Conservation (phyloP, 495 filamentous ascomycete genomes). For the Tuber calosporum region DNA sequence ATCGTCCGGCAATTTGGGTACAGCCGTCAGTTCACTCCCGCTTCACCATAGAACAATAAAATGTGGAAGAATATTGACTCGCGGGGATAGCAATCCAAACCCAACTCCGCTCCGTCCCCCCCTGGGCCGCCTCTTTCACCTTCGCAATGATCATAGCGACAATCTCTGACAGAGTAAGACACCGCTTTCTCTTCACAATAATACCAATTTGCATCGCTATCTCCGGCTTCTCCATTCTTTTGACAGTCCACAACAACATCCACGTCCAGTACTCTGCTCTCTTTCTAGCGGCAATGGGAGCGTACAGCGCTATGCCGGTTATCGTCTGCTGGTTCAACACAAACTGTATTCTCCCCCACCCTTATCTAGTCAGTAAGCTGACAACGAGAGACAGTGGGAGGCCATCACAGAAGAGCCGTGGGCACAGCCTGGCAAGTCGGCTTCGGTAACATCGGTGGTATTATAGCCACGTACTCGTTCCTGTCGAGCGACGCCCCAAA, state of each 20-base stretch:
- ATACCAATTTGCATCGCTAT: slow-evolving; percentile 59
- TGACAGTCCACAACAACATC: slow-evolving; percentile 56
- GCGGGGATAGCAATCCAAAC: slow-evolving; percentile 55
- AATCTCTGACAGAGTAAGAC: slow-evolving; percentile 59
- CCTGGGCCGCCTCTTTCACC: slow-evolving; percentile 69
- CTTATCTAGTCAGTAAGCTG: background rate
- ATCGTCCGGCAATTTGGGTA: slow-evolving; percentile 66
- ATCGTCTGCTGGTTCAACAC: slow-evolving; percentile 91
- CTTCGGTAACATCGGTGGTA: slow-evolving; percentile 91
- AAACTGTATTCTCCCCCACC: slow-evolving; percentile 47
- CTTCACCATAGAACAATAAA: background rate
- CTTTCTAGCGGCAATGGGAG: slow-evolving; percentile 60
- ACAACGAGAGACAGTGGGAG: slow-evolving; percentile 46
- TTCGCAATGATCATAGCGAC: slow-evolving; percentile 69
- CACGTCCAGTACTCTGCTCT: slow-evolving; percentile 64
- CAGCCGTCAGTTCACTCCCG: slow-evolving; percentile 19
- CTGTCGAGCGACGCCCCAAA: slow-evolving; percentile 59
- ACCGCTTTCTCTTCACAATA: slow-evolving; percentile 69
- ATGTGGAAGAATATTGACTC: slow-evolving; percentile 37
- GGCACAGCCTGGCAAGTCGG: slow-evolving; percentile 85
- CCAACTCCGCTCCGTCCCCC: slow-evolving; percentile 75
- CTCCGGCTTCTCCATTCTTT: slow-evolving; percentile 63
- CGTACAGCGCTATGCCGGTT: slow-evolving; percentile 70
- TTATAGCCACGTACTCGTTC: slow-evolving; percentile 83
- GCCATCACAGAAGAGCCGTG: slow-evolving; percentile 74